A percentile compares a stretch with the other conserved stretches of the same genome.
These are phyloP conservation scores for Silene latifolia DNA, from an alignment of 148 eudicot genomes.

Conservation along the genomic window DNA sequence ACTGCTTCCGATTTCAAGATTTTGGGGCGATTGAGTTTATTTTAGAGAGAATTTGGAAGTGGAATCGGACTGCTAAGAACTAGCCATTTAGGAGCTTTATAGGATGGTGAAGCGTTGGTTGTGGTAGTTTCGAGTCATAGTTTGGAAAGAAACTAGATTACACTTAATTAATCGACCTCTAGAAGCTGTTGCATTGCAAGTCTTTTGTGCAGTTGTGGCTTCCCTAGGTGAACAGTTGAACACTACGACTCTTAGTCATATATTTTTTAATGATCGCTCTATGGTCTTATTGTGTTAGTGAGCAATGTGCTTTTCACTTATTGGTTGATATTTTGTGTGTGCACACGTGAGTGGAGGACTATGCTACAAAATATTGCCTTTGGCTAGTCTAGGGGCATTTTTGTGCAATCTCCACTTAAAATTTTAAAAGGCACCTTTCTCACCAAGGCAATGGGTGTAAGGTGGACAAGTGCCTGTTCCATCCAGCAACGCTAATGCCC, in stretches of 20 bases:
- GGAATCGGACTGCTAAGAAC: no score
- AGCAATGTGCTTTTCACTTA: neutral
- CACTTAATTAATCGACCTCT: neutral
- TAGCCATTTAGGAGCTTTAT: no score
- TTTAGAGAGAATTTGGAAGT: no score
- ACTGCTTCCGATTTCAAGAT: no score
- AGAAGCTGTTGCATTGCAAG: neutral
- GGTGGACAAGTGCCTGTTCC: neutral
- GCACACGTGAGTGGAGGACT: no score
- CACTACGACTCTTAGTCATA: neutral
- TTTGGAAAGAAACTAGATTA: neutral
- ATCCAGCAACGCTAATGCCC: neutral
- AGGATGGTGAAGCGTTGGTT: no score
- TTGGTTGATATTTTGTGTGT: no score
- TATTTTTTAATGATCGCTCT: neutral
- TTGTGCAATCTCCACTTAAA: no score
- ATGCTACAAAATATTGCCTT: no score
- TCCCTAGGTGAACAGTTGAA: neutral
- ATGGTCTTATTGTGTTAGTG: neutral
- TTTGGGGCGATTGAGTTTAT: no score
- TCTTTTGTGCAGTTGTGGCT: neutral
- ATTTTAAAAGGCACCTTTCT: no score
- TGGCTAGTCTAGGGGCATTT: no score
- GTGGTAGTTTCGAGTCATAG: neutral
- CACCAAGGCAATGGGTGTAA: neutral